Conservation (phyloP, 495 filamentous ascomycete species). For the Talaromyces proteolyticus region DNA sequence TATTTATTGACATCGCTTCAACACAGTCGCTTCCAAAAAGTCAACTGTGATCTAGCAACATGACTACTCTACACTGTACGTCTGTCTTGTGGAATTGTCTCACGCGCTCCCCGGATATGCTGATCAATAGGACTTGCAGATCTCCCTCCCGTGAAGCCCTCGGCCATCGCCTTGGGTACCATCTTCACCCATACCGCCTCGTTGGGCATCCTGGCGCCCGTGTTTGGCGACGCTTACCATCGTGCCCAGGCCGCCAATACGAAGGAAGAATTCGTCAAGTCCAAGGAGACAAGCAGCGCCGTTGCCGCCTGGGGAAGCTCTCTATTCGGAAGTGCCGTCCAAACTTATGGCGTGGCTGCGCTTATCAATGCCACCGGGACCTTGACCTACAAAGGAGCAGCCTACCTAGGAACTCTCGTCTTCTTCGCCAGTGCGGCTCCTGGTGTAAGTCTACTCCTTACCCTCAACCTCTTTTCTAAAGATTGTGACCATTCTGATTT, state of each 20-base stretch:
- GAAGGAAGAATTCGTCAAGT: constrained; percentile 94
- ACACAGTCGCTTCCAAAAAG: no score
- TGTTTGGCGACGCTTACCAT: constrained; percentile 95
- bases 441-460: constrained; percentile 68
- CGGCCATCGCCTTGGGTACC: constrained; percentile 92
- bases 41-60: no score
- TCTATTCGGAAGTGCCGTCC: constrained; percentile 78
- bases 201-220: constrained; percentile 73
- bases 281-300: constrained; percentile 83
- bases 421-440: constrained; percentile 89
- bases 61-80: constrained; percentile 63
- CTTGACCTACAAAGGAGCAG: constrained; percentile 91
- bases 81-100: constrained; percentile 12
- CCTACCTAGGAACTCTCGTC: constrained; percentile 85
- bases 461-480: not conserved
- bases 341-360: constrained; percentile 92
- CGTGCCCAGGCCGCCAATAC: constrained; percentile 85
- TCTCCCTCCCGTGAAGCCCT: constrained; percentile 94
- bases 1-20: no score
- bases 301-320: constrained; percentile 88
- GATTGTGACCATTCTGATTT: not conserved
- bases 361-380: constrained; percentile 94
- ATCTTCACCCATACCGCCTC: constrained; percentile 86
- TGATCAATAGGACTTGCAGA: constrained; percentile 43
- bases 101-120: constrained; percentile 1